Percentiles rank a stretch among this genome's conserved stretches.
These are phyloP conservation scores for Bryum argenteum DNA, from an alignment of 225 moss, liverwort and hornwort genomes.

Conservation along the genomic window DNA sequence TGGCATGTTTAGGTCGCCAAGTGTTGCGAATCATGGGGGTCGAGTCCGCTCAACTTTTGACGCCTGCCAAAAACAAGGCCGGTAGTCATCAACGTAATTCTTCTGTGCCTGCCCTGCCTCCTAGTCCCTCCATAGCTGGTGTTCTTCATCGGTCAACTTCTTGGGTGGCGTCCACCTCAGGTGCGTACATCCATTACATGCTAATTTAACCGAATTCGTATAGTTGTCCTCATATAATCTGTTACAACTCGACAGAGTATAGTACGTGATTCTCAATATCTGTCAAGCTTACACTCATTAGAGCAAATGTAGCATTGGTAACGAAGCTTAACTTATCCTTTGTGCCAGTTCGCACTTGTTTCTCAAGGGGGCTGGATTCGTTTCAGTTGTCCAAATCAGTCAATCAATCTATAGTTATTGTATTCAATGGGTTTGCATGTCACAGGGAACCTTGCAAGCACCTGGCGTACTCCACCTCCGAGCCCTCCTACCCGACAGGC, in stretches of 20 bases:
- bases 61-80: constrained; percentile 51
- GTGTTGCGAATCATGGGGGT: constrained; percentile 90
- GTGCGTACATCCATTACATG: constrained; percentile 36
- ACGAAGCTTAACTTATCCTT: not conserved
- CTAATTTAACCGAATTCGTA: not conserved
- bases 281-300: not conserved
- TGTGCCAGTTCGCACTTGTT: not conserved
- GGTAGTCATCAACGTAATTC: constrained; percentile 70
- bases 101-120: constrained; percentile 89
- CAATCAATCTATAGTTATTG: not conserved
- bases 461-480: constrained; percentile 91
- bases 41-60: constrained; percentile 68
- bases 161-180: constrained; percentile 98
- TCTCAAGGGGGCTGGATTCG: not conserved
- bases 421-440: constrained; percentile 13
- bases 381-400: constrained; percentile 8
- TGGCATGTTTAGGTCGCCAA: constrained; percentile 90
- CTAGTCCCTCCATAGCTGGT: constrained; percentile 78
- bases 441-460: constrained; percentile 89
- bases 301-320: not conserved
- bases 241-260: not conserved
- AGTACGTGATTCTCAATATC: not conserved
- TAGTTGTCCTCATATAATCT: not conserved
- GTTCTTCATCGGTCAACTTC: constrained; percentile 90
- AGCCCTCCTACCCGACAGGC: constrained; percentile 79